Evolutionary conservation across 768 basidiomycete species (phyloP), one percentile per base, ranked within the genome.

Genomic region (Tephrocybe rancida): DNA sequence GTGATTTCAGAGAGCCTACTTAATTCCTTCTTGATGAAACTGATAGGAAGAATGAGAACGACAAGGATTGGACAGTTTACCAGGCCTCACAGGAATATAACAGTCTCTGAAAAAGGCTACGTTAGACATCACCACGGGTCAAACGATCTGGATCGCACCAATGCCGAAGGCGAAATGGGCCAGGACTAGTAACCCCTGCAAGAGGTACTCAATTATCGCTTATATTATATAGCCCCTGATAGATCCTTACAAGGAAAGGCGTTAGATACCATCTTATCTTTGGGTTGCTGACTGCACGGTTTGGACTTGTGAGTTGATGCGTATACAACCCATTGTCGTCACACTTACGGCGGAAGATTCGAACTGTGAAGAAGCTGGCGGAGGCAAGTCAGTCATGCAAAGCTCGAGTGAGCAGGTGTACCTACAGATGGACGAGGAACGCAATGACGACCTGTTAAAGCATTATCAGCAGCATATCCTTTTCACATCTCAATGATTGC

Each of bases 1-100:
- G 67, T 72, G 21, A 75, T 70, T 34, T 73, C 65, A 9, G 67
- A 58, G 18, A 76, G 57, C 22, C 58, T 63, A 3, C 52, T 49
- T 11, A 77, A 62, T 27, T 72, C 64, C 42, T 69, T 70, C 48
- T 70, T 74, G 49, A 71, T 69, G 54, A 74, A 74, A 56, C 73
- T 73, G 45, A 25, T 3, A 50, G 2, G n/a, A 26, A 41, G 41
- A 35, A 19, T 19, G 16, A n/a, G 25, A 16, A 27, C 16, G 27
- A 46, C 1, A 21, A 29, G 27, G 2, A 21, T 5, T 24, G 2
- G 6, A 19, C 18, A 22, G 7, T 34, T n/a, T 35, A 22, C 11
- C 16, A 10, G 11, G 16, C 19, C 65, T 49, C 35, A 72, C 67
- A 68, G 52, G 43, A 68, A 70, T 3, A 58, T 61, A 24, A 73